phyloP scores from a whole-genome alignment of 192 early-diverging fungal genomes.

The Geosiphon pyriformis region DNA sequence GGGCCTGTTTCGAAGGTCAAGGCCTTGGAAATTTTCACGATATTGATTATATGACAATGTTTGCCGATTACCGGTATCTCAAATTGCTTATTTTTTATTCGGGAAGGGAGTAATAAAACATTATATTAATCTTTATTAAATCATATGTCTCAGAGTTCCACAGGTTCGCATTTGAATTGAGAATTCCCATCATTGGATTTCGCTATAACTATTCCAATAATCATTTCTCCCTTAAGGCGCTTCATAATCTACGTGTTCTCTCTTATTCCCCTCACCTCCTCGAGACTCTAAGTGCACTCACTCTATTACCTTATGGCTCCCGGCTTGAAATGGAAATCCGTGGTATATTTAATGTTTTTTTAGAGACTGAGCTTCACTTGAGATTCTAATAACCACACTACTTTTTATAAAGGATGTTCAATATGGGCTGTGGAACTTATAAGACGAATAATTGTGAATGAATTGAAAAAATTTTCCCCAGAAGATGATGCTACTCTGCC shows the following conservation, averaged over 20 bases:
- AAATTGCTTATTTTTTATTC: neutral
- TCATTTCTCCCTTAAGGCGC: slow-evolving; percentile 57
- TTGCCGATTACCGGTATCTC: slow-evolving; percentile 72
- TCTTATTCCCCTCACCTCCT: slow-evolving; percentile 58
- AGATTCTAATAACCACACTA: too few relatives aligned
- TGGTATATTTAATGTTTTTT: too few relatives aligned
- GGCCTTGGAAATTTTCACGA: slow-evolving; percentile 58
- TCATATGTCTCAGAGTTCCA: slow-evolving; percentile 1
- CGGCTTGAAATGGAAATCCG: slow-evolving; percentile 75
- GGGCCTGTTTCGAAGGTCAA: slow-evolving; percentile 77
- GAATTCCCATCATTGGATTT: neutral
- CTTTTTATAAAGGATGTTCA: slow-evolving; percentile 50
- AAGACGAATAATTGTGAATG: slow-evolving; percentile 35
- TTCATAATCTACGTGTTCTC: slow-evolving; percentile 64
- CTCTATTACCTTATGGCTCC: slow-evolving; percentile 52
- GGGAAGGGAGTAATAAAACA: neutral
- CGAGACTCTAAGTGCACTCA: slow-evolving; percentile 34
- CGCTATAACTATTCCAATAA: neutral
- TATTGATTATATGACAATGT: slow-evolving; percentile 81
- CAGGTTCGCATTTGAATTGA: slow-evolving; percentile 1
- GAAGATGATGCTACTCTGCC: slow-evolving; percentile 19
- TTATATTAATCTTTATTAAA: neutral
- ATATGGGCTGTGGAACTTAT: slow-evolving; percentile 76
- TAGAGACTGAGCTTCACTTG: too few relatives aligned
- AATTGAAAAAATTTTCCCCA: slow-evolving; percentile 2